phyloP scores from a whole-genome alignment of 441 rosid species.

The Gossypium schwendimanii region DNA sequence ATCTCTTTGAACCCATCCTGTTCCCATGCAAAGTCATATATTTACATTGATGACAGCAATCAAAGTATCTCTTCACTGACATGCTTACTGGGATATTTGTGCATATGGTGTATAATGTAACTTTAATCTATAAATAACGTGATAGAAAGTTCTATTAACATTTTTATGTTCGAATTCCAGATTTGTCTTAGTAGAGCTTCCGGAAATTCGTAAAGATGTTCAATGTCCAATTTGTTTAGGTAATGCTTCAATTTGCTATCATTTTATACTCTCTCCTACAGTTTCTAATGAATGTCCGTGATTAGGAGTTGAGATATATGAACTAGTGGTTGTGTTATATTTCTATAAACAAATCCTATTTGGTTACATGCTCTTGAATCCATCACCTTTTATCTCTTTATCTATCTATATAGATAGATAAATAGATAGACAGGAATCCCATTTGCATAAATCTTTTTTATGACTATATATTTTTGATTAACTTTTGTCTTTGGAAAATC shows the following conservation, averaged over 20 bases:
- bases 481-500: background rate
- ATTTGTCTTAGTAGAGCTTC: conserved; percentile 54
- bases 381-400: background rate
- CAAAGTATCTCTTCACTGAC: background rate
- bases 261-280: background rate
- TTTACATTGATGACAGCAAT: background rate
- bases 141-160: conserved; percentile 5
- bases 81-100: background rate
- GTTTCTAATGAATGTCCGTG: background rate
- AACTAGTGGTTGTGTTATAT: background rate
- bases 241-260: conserved; percentile 24
- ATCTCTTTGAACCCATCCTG: background rate
- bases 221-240: conserved; percentile 96
- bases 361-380: background rate
- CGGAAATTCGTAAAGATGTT: conserved; percentile 72
- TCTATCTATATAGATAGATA: too few relatives aligned
- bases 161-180: conserved; percentile 45
- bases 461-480: background rate
- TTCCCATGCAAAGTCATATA: background rate
- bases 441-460: background rate
- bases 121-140: background rate
- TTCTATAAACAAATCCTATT: background rate
- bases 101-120: background rate
- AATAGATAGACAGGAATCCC: background rate
- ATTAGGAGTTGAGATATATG: background rate